A percentile compares a stretch with the other conserved stretches of the same genome.
Conservation (phyloP, 1,284 basidiomycete genomes). For the Microbotryum lychnidis-dioicae region DNA sequence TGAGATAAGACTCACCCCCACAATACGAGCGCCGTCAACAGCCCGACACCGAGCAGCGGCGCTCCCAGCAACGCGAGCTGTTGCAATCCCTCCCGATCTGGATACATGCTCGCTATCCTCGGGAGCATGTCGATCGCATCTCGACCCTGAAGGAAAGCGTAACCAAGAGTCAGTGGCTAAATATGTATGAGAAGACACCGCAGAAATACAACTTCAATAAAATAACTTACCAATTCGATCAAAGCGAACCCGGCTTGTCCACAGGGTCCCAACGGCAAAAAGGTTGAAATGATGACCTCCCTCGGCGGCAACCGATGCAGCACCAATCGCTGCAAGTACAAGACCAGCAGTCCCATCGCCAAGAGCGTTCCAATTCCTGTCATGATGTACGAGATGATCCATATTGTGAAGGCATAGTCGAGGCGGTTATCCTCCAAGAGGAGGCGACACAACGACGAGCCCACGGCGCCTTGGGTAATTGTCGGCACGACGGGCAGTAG, state of each 20-base stretch:
- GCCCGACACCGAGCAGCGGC: conserved; percentile 28
- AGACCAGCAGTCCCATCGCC: conserved; percentile 28
- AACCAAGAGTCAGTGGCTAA: background rate
- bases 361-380: conserved; percentile 29
- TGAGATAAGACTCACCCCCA: conserved; percentile 26
- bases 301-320: conserved; percentile 33
- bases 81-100: conserved; percentile 2
- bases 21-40: conserved; percentile 30
- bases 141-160: conserved; percentile 14
- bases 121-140: conserved; percentile 30
- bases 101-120: conserved; percentile 13
- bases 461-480: conserved; percentile 31
- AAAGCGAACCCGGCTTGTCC: conserved; percentile 34
- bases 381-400: conserved; percentile 32
- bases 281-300: conserved; percentile 33
- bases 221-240: conserved; percentile 28
- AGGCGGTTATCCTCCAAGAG: conserved; percentile 18
- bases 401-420: conserved; percentile 28
- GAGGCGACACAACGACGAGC: conserved; percentile 29
- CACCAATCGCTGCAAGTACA: conserved; percentile 34
- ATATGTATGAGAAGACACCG: background rate
- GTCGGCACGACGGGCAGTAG: conserved; percentile 35
- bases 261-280: conserved; percentile 33
- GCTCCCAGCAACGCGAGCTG: conserved; percentile 19
- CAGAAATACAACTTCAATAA: background rate